Percentiles rank a stretch among this genome's conserved stretches.
Conservation (phyloP, 2,329 filamentous ascomycete genomes). For the Fusarium sulawesiense region DNA sequence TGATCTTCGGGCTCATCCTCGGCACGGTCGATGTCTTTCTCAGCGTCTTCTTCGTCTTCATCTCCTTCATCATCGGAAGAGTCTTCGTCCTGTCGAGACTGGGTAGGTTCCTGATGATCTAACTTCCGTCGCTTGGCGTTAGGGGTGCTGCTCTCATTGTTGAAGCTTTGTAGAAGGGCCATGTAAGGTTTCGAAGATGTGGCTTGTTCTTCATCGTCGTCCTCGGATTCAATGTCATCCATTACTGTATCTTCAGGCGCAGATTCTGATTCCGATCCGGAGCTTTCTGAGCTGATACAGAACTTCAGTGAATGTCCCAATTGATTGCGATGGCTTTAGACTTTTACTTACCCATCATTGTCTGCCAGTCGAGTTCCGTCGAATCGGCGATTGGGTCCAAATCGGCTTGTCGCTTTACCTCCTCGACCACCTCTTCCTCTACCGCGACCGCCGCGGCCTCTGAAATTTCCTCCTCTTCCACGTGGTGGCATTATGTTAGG, state of each 20-base stretch:
- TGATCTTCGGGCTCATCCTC: slow-evolving; percentile 47
- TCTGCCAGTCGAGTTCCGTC: slow-evolving; percentile 52
- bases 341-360: slow-evolving; percentile 51
- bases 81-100: slow-evolving; percentile 38
- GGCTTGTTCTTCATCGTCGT: slow-evolving; percentile 61
- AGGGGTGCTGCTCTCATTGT: slow-evolving; percentile 57
- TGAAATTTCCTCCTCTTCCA: slow-evolving; percentile 50
- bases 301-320: slow-evolving; percentile 1
- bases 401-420: slow-evolving; percentile 52
- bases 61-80: slow-evolving; percentile 52
- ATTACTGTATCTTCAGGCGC: slow-evolving; percentile 52
- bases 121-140: slow-evolving; percentile 69
- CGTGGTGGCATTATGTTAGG: slow-evolving; percentile 50
- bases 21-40: slow-evolving; percentile 56
- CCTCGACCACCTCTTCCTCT: slow-evolving; percentile 48
- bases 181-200: slow-evolving; percentile 63
- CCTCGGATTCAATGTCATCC: slow-evolving; percentile 56
- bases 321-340: fast-evolving
- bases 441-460: slow-evolving; percentile 48
- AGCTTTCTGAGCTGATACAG: slow-evolving; percentile 34
- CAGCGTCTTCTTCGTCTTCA: slow-evolving; percentile 55
- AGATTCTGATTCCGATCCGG: slow-evolving; percentile 46
- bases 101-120: slow-evolving; percentile 50
- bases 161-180: slow-evolving; percentile 68
- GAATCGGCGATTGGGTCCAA: slow-evolving; percentile 53